phyloP scores from a whole-genome alignment of 2,329 filamentous ascomycete species.

The Pleoardoris graminearum region DNA sequence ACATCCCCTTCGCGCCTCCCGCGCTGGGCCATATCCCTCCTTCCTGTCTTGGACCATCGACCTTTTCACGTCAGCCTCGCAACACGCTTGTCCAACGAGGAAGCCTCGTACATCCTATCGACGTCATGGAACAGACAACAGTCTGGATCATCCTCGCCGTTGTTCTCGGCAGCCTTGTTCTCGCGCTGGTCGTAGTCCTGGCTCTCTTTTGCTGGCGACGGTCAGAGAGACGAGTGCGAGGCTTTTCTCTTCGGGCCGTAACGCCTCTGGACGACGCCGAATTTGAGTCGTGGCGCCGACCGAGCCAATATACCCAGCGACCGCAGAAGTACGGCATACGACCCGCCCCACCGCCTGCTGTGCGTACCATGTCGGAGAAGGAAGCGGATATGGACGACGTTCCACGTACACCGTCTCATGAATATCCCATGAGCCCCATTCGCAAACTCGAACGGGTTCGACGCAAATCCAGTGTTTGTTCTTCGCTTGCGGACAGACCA shows the following conservation, averaged over 20 bases:
- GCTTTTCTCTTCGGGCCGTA: conserved; percentile 43
- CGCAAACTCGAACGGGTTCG: conserved; percentile 37
- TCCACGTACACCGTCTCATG: conserved; percentile 33
- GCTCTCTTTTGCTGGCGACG: conserved; percentile 40
- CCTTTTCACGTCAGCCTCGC: neutral
- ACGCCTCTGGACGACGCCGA: conserved; percentile 47
- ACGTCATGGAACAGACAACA: conserved; percentile 36
- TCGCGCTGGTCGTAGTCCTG: conserved; percentile 31
- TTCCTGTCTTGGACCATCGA: conserved; percentile 2
- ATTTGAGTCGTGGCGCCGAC: conserved; percentile 47
- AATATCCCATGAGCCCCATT: conserved; percentile 35
- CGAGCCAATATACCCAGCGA: conserved; percentile 43
- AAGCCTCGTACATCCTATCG: neutral
- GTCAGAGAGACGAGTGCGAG: conserved; percentile 37
- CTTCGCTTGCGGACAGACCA: conserved; percentile 42
- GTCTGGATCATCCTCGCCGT: conserved; percentile 45
- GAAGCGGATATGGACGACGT: conserved; percentile 34
- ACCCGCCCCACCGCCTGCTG: conserved; percentile 29
- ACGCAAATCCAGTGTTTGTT: conserved; percentile 42
- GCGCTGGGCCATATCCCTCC: conserved; percentile 5
- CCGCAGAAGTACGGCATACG: conserved; percentile 42
- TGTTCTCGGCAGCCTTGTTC: conserved; percentile 39
- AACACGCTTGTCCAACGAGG: neutral
- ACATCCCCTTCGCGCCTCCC: conserved; percentile 16
- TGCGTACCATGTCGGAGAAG: conserved; percentile 42